Evolutionary conservation across 305 asterid genomes (phyloP).

Genomic region (Rubia occidens): DNA sequence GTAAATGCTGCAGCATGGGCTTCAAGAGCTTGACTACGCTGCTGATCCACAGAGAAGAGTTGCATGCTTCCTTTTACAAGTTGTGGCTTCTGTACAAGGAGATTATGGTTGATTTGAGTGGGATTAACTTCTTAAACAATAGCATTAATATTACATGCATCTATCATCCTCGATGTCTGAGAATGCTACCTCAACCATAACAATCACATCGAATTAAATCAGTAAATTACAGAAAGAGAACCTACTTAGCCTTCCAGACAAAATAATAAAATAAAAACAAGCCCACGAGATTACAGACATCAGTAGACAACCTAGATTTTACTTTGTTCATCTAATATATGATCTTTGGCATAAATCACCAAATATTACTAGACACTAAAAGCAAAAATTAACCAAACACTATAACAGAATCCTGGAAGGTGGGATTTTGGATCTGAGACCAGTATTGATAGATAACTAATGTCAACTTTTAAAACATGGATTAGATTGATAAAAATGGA

Average conservation of each 20-base stretch:
- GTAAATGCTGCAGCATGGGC: slow-evolving; percentile 99
- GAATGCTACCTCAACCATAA: not conserved
- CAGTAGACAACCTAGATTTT: not conserved
- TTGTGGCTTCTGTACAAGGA: slow-evolving; percentile 69
- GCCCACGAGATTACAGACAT: not conserved
- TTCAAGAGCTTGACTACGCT: slow-evolving; percentile 98
- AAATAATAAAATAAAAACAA: not conserved
- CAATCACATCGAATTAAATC: not conserved
- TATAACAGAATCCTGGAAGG: too few relatives aligned
- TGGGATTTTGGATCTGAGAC: too few relatives aligned
- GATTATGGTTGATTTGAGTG: not conserved
- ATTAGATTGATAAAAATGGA: too few relatives aligned
- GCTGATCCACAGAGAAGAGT: slow-evolving; percentile 93
- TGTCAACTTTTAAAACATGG: too few relatives aligned
- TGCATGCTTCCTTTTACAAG: slow-evolving; percentile 98
- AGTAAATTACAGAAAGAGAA: too few relatives aligned
- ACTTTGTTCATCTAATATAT: not conserved
- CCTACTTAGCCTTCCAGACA: not conserved
- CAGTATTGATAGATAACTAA: too few relatives aligned
- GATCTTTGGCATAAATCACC: not conserved
- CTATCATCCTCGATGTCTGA: not conserved
- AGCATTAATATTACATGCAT: not conserved
- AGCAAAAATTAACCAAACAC: too few relatives aligned
- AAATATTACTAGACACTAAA: not conserved
- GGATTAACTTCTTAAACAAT: not conserved